These are phyloP conservation scores for Phoenix roebelenii DNA, from an alignment of 176 grass and related monocot genomes.

Conservation along the genomic window DNA sequence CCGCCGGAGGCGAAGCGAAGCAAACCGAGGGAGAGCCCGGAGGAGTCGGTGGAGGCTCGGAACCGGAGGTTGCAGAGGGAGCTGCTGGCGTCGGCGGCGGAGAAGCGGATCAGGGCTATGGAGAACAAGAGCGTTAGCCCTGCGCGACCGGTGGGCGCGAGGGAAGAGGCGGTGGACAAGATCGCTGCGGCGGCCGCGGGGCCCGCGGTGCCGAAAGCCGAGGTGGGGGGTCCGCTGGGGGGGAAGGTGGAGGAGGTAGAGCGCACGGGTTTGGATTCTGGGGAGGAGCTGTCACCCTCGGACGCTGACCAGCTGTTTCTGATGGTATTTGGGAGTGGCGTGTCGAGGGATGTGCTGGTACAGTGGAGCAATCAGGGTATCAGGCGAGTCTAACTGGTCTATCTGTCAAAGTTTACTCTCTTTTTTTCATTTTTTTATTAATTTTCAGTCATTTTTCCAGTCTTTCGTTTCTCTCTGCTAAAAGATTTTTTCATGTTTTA, in stretches of 20 bases:
- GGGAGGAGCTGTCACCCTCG: slow-evolving; percentile 46
- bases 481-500: too few species aligned
- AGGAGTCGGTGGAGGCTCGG: slow-evolving; percentile 55
- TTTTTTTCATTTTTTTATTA: slow-evolving; percentile 1
- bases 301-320: slow-evolving; percentile 59
- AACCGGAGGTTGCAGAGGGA: slow-evolving; percentile 63
- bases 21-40: slow-evolving; percentile 41
- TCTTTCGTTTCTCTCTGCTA: too few species aligned
- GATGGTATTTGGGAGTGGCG: slow-evolving; percentile 61
- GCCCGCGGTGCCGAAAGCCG: slow-evolving; percentile 11
- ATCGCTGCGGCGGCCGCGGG: slow-evolving; percentile 17
- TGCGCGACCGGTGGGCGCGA: slow-evolving; percentile 4
- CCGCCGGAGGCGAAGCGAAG: slow-evolving; percentile 84
- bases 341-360: slow-evolving; percentile 65
- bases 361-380: slow-evolving; percentile 99
- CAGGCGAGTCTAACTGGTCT: slow-evolving; percentile 34
- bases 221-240: slow-evolving; percentile 8
- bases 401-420: not conserved
- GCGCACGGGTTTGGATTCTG: slow-evolving; percentile 7
- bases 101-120: slow-evolving; percentile 47
- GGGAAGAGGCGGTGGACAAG: slow-evolving; percentile 17
- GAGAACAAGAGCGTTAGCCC: slow-evolving; percentile 8
- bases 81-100: slow-evolving; percentile 78
- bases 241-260: slow-evolving; percentile 10
- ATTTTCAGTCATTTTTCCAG: too few species aligned